Evolutionary conservation across 208 protist genomes (phyloP).

Genomic region (Herpetomonas tarakana): DNA sequence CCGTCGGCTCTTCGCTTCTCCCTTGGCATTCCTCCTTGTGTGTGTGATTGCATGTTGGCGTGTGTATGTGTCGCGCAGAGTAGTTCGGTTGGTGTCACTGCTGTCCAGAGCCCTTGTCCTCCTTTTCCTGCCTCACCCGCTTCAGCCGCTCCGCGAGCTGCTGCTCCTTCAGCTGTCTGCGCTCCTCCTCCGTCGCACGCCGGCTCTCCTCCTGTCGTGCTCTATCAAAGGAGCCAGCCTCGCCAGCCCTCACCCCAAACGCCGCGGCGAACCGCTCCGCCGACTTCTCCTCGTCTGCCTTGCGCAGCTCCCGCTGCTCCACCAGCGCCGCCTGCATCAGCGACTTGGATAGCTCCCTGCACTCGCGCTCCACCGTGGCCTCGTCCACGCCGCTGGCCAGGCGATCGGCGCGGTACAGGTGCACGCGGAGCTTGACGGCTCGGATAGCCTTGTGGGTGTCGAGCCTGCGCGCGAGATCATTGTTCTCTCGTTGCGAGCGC

Average conservation of each 20-base stretch:
- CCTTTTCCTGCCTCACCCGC: conserved; percentile 39
- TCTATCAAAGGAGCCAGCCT: conserved; percentile 52
- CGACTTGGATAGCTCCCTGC: conserved; percentile 42
- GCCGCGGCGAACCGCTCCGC: conserved; percentile 72
- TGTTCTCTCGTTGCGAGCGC: conserved; percentile 72
- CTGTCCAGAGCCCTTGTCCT: too few species aligned
- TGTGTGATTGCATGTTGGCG: too few species aligned
- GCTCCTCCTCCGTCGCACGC: conserved; percentile 38
- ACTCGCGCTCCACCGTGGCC: conserved; percentile 60
- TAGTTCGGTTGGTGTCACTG: too few species aligned
- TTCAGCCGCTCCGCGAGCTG: conserved; percentile 75
- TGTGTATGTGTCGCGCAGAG: too few species aligned
- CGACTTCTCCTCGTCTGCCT: conserved; percentile 44
- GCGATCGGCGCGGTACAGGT: conserved; percentile 74
- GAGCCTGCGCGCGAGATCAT: conserved; percentile 50
- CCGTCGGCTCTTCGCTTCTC: too few species aligned
- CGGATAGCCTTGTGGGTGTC: conserved; percentile 54
- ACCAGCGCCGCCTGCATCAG: conserved; percentile 30
- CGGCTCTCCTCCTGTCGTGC: conserved; percentile 43
- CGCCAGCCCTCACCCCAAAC: conserved; percentile 44
- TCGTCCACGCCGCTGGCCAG: conserved; percentile 31
- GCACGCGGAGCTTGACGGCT: conserved; percentile 45
- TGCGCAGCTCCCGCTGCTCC: conserved; percentile 23
- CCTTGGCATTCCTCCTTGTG: too few species aligned
- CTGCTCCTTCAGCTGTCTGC: conserved; percentile 40